Evolutionary conservation across 768 basidiomycete species (phyloP), one percentile per base, ranked within the genome.

Genomic region (Holtermanniella nyarrowii): DNA sequence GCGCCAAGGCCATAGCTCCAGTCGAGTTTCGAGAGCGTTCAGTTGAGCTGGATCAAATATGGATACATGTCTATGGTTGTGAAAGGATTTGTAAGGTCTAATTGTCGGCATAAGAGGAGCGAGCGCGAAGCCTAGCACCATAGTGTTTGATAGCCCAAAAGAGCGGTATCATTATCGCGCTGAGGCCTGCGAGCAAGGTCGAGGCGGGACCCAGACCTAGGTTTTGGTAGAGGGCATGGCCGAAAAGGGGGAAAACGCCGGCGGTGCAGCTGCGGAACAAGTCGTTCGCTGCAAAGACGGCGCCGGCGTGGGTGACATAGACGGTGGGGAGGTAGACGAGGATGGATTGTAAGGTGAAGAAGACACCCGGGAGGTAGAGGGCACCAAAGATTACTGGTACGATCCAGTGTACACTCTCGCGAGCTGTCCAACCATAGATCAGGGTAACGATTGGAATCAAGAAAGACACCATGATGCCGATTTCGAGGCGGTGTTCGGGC

Each of bases 131-230:
- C 31, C 10, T 16, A 16, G 16, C 10, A 37, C 31, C 31, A 16
- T 37, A 37, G 31, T 16, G 31, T 37, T 11, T 12, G 44, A 42
- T 26, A 24, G 45, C 50, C 26, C 16, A 56, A 14, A 52, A 24
- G n/a, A 50, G 50, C n/a, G 49, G 11, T 42, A 56, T 56, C 50
- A 56, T 41, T n/a, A 56, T 18, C 46, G 52, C 44, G n/a, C 47
- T 48, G 22, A 56, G 39, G 2, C 46, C 55, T 18, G 46, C 55
- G 2, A 56, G 43, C 16, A 56, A 27, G 5, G 50, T 43, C 5
- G 45, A 45, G 1, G 50, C 55, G 22, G 50, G 50, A 16, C 50
- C 55, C 5, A 56, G 47, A 41, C 55, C 55, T 25, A 56, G 49
- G 5, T 45, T 48, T 5, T 18, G 26, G 43, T 48, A 56, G 5